Evolutionary conservation across 164 flowering plant species (phyloP), one percentile per base, ranked within the genome.

Genomic region (Aristolochia contorta): DNA sequence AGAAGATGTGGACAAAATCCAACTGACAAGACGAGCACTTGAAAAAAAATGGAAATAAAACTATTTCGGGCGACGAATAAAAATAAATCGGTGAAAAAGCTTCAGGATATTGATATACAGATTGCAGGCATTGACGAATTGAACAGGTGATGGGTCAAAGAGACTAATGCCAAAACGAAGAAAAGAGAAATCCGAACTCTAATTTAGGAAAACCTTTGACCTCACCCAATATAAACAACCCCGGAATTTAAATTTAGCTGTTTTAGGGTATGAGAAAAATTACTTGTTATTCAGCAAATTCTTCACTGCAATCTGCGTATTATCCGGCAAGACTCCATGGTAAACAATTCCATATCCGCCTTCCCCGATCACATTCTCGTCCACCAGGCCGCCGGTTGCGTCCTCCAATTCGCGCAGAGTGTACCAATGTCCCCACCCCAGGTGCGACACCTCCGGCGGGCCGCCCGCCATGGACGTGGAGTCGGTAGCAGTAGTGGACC

Each of bases 341-440:
- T 94, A 94, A 22, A 94, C 99, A 65, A 91, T 91, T 25, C 99
- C 99, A 70, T 94, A 88, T 0, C 99, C 99, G 43, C 99, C 99
- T 79, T 88, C 99, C 1, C 99, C 99, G 37, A 93, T 87, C 75
- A 90, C 96, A 80, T 90, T 93, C 80, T 86, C 99, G 63, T 82
- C 92, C 13, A 83, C 73, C 61, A 93, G 67, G 3, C 96, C 87
- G 63, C 84, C 75, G 0, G 96, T 90, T 3, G 99, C 97, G 22
- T 72, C 80, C 61, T 93, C 99, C 55, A 93, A 78, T 77, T 93
- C 99, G 23, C 99, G 77, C 70, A 93, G 64, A 27, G 97, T 93
- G 55, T 90, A 93, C 97, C 97, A 88, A 64, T 96, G 72, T 13
- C 97, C 97, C 99, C 99, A 93, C 22, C 99, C 99, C 50, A 90